These are phyloP conservation scores for Polyporus tsugae DNA, from an alignment of 1,284 basidiomycete genomes.

Conservation along the genomic window DNA sequence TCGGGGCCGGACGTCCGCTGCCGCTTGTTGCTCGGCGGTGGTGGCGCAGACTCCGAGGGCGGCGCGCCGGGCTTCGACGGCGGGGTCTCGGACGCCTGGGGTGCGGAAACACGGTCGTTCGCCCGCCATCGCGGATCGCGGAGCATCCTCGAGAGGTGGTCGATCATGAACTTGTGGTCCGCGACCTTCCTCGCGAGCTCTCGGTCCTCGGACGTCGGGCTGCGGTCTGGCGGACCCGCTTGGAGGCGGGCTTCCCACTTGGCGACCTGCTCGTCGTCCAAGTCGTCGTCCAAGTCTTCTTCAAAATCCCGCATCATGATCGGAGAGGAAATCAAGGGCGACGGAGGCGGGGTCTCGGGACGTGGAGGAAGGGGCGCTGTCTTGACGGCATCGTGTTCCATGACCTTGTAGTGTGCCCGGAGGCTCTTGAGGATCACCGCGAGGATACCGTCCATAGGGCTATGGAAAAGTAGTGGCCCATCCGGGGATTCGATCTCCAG, in stretches of 20 bases:
- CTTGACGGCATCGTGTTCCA: not conserved
- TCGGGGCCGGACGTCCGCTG: not conserved
- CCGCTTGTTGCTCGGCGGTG: not conserved
- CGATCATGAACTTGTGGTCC: constrained; percentile 2
- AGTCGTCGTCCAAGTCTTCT: not conserved
- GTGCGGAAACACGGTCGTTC: not conserved
- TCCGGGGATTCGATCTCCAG: not conserved
- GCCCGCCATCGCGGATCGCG: not conserved
- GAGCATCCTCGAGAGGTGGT: not conserved
- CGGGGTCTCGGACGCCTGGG: not conserved
- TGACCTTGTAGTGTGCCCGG: not conserved
- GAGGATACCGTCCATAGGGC: not conserved
- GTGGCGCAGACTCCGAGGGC: not conserved
- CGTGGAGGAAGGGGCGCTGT: not conserved
- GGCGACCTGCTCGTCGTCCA: not conserved
- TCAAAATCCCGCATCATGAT: too few species aligned
- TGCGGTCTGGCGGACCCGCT: not conserved
- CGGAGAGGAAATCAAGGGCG: not conserved
- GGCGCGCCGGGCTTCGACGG: too few species aligned
- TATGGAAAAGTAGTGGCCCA: not conserved
- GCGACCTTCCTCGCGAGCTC: not conserved
- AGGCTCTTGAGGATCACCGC: not conserved
- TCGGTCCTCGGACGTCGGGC: not conserved
- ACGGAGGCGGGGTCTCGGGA: not conserved
- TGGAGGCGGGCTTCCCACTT: not conserved